Conservation (phyloP, 345 rosid genomes). For the Syzygium aqueum region DNA sequence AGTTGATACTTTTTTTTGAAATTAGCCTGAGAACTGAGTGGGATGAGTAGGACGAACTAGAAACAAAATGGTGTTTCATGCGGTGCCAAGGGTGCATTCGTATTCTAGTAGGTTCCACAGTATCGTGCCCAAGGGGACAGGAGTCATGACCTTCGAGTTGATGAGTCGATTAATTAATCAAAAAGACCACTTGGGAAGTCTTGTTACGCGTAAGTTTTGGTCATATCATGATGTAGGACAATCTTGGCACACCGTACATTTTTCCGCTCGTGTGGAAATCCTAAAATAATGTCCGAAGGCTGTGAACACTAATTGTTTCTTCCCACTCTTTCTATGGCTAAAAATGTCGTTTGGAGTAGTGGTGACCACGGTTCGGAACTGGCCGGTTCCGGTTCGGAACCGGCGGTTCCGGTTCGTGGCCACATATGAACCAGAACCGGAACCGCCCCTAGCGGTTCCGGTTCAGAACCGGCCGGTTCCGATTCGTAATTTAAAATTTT, state of each 20-base stretch:
- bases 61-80: not conserved
- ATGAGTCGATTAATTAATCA: not conserved
- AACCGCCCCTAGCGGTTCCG: too few relatives aligned
- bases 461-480: too few relatives aligned
- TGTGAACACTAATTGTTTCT: not conserved
- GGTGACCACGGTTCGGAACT: not conserved
- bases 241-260: not conserved
- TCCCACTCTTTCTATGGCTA: not conserved
- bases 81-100: not conserved
- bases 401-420: too few relatives aligned
- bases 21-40: too few relatives aligned
- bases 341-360: not conserved
- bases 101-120: not conserved
- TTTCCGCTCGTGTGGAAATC: not conserved
- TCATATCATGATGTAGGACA: not conserved
- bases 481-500: too few relatives aligned
- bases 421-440: too few relatives aligned
- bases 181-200: not conserved
- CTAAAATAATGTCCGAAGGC: too few relatives aligned
- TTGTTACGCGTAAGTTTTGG: not conserved
- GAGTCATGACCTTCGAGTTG: not conserved
- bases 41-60: too few relatives aligned
- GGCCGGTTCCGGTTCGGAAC: too few relatives aligned
- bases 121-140: not conserved
- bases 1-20: too few relatives aligned